Evolutionary conservation across 495 filamentous ascomycete genomes (phyloP).

Genomic region (Penicillium turbatum): DNA sequence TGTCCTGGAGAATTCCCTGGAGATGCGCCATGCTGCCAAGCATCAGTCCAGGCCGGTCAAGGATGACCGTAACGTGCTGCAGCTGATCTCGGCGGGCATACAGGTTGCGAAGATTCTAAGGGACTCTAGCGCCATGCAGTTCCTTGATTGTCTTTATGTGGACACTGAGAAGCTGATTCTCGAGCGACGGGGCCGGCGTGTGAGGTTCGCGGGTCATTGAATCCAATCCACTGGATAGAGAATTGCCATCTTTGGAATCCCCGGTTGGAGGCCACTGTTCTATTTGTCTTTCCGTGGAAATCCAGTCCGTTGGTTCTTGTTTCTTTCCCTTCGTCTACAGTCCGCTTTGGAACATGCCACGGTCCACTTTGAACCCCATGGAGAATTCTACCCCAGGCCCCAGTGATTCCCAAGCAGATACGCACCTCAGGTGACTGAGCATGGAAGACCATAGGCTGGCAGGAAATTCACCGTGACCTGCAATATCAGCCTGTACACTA

Average conservation of each 20-base stretch:
- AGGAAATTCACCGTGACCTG: not conserved
- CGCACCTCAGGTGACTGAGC: not conserved
- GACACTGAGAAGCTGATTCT: constrained; percentile 72
- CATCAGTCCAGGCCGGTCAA: constrained; percentile 79
- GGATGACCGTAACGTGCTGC: constrained; percentile 84
- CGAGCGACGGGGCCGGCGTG: constrained; percentile 47
- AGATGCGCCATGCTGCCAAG: constrained; percentile 81
- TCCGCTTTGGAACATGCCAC: not conserved
- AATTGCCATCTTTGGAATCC: constrained; percentile 1
- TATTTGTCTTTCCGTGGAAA: not conserved
- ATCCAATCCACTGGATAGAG: constrained; percentile 7
- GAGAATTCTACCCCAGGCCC: not conserved
- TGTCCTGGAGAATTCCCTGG: constrained; percentile 75
- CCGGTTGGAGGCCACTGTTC: not conserved
- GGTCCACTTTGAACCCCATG: not conserved
- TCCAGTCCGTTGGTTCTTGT: not conserved
- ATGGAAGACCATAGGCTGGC: not conserved
- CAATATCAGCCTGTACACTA: not conserved
- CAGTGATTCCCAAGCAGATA: not conserved
- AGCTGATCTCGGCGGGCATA: constrained; percentile 78
- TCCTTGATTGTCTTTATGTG: constrained; percentile 66
- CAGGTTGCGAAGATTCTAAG: constrained; percentile 84
- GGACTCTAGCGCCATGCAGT: constrained; percentile 76
- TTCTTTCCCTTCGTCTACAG: not conserved
- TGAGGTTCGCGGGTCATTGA: constrained; percentile 47